phyloP scores from a whole-genome alignment of 371 early-diverging fungal genomes.

The Saksenaea oblongispora region DNA sequence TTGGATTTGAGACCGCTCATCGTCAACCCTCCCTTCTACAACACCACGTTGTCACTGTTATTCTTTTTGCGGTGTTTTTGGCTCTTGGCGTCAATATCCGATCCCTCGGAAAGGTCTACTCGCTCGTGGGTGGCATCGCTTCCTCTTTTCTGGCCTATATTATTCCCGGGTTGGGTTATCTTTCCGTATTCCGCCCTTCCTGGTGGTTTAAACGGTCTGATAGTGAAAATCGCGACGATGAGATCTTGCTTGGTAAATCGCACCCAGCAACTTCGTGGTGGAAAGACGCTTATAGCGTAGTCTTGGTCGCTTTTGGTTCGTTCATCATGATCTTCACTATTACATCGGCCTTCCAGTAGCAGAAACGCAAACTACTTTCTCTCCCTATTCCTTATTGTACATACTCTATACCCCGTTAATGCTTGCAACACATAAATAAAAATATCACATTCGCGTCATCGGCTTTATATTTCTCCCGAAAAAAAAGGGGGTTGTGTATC shows the following conservation, averaged over 20 bases:
- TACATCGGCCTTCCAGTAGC: constrained; percentile 14
- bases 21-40: constrained; percentile 43
- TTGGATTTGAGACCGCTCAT: constrained; percentile 50
- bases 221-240: neutral
- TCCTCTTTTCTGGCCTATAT: constrained; percentile 59
- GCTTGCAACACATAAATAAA: no score
- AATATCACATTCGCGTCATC: no score
- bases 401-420: neutral
- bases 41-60: constrained; percentile 47
- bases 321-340: constrained; percentile 22
- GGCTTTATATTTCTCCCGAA: no score
- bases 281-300: constrained; percentile 14
- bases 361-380: neutral
- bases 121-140: constrained; percentile 59
- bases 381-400: neutral
- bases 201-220: constrained; percentile 11
- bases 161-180: constrained; percentile 53
- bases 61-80: constrained; percentile 42
- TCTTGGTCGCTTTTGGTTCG: constrained; percentile 20
- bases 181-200: constrained; percentile 32
- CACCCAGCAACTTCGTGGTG: constrained; percentile 13
- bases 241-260: neutral
- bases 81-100: constrained; percentile 42
- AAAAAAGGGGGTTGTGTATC: no score
- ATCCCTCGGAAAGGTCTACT: constrained; percentile 56